Base-by-base conservation (phyloP, 2,329 filamentous ascomycete genomes). In the Pseudocercospora pini-densiflorae region DNA sequence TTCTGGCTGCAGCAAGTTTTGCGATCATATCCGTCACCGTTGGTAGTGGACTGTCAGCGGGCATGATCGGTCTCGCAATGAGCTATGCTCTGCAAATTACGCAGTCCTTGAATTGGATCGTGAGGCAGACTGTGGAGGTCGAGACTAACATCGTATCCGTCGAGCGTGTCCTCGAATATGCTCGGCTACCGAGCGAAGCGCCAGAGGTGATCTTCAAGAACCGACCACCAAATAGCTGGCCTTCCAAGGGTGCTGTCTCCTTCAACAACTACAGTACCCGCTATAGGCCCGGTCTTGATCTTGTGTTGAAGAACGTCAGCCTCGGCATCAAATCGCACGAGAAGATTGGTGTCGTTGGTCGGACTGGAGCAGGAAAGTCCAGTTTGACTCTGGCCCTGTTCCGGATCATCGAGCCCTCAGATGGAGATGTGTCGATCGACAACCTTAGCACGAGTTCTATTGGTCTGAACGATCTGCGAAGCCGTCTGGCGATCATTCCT, bases 81-180 rank as follows among this genome's bases (percentile, higher is more conserved):
- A 97, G 94, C 55, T 97, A 98, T 81, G 95, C 94, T 45, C 86
- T 99, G 70, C 93, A 97, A 82, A 98, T 99, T 76, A 99, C 95
- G 1, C 92, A 94, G 72, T 97, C 94, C 40, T 87, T 99, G 75
- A 99, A 98, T 83, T 99, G 95, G 95, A 97, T 99, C 76, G 95
- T 99, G 60, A 89, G 96, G 66, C 95, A 99, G 81, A 97, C 94
- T 0, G 95, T 99, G 36, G 96, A 99, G 80, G 95, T 99, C n/a
- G 96, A 99, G 84, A 98, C 94, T n/a, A 99, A 99, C 80, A 99
- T 99, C 76, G 94, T 99, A 54, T 97, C 94, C 9, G 95, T 99
- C 43, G 95, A 99, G 85, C 91, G 95, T 76, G 94, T 99, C 57
- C 89, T 99, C 59, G 96, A 99, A 80, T 99, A 99, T 81, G 92